Conservation (phyloP, 2,329 filamentous ascomycete species). For the Plenodomus biglobosus region DNA sequence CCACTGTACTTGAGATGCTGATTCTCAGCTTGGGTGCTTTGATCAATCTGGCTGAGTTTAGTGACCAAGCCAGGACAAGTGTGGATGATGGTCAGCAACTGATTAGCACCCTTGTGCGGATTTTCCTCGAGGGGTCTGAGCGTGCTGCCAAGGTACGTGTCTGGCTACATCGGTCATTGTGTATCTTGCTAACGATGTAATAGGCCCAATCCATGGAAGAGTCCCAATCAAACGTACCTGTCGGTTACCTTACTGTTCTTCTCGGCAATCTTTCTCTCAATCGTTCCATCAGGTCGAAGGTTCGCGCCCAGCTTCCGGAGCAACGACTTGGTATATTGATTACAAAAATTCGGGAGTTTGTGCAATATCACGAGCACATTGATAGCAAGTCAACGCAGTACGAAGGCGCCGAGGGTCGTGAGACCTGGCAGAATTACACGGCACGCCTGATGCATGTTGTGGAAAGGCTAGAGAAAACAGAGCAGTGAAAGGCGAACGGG, state of each 20-base stretch:
- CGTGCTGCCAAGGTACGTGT: slow-evolving; percentile 67
- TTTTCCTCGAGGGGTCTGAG: slow-evolving; percentile 69
- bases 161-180: background rate
- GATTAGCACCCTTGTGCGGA: slow-evolving; percentile 61
- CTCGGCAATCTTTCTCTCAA: slow-evolving; percentile 77
- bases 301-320: slow-evolving; percentile 49
- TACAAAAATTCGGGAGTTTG: slow-evolving; percentile 63
- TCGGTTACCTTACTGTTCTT: slow-evolving; percentile 83
- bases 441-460: slow-evolving; percentile 57
- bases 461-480: slow-evolving; percentile 44
- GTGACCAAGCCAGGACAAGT: slow-evolving; percentile 55
- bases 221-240: slow-evolving; percentile 75
- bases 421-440: slow-evolving; percentile 54
- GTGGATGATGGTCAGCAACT: slow-evolving; percentile 45
- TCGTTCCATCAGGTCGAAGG: slow-evolving; percentile 45
- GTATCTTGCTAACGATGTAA: slow-evolving; percentile 13
- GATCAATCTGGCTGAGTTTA: slow-evolving; percentile 86
- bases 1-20: slow-evolving; percentile 65
- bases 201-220: slow-evolving; percentile 63
- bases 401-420: slow-evolving; percentile 51
- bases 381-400: slow-evolving; percentile 52
- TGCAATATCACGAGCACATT: slow-evolving; percentile 61
- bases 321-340: slow-evolving; percentile 55
- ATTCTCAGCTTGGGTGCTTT: slow-evolving; percentile 78
- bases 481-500: slow-evolving; percentile 5